Conservation (phyloP, 2,329 filamentous ascomycete genomes). For the Hortaea werneckii region DNA sequence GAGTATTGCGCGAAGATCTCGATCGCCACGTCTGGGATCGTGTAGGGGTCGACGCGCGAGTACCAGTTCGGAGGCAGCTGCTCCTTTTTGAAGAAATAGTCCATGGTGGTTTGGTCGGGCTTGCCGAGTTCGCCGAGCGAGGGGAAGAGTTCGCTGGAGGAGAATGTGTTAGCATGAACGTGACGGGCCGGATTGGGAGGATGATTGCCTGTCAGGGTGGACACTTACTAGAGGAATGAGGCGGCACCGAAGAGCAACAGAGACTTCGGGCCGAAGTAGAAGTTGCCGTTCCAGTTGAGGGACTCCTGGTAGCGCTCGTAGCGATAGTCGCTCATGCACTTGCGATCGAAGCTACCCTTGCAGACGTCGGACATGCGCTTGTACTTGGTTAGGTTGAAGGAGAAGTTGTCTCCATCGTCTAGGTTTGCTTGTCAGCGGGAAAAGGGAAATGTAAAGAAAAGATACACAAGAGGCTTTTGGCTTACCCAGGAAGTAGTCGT, state of each 20-base stretch:
- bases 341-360: conserved; percentile 26
- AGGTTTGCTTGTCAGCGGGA: not conserved
- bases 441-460: too few relatives aligned
- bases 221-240: conserved; percentile 30
- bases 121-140: conserved; percentile 3
- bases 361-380: conserved; percentile 24
- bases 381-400: conserved; percentile 29
- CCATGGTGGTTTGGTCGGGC: conserved; percentile 9
- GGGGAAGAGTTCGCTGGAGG: conserved; percentile 4
- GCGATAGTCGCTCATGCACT: conserved; percentile 25
- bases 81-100: conserved; percentile 25
- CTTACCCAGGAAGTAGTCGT: conserved; percentile 24
- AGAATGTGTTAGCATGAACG: not conserved
- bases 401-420: conserved; percentile 24
- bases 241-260: conserved; percentile 29
- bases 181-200: conserved; percentile 4
- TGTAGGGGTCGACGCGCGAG: conserved; percentile 13
- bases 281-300: conserved; percentile 25
- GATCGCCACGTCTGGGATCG: conserved; percentile 14
- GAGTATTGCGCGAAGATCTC: conserved; percentile 28
- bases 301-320: conserved; percentile 30
- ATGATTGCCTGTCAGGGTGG: conserved; percentile 22
- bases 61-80: conserved; percentile 25
- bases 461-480: not conserved
- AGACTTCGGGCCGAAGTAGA: conserved; percentile 29